Evolutionary conservation across 768 basidiomycete genomes (phyloP).

Genomic region (Rhodotorula kratochvilovae): DNA sequence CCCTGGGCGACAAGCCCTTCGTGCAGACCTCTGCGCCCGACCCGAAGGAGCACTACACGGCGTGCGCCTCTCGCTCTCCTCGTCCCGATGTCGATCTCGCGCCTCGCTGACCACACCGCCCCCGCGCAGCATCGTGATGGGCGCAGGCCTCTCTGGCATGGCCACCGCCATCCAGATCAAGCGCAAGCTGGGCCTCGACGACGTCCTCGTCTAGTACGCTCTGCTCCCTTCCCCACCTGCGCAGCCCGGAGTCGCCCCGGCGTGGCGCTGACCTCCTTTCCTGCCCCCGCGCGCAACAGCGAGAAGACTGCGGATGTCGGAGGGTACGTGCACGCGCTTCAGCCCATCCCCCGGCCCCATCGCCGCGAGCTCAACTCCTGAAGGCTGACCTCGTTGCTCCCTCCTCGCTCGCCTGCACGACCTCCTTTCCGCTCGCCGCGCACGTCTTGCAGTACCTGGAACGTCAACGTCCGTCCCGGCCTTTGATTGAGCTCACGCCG

Average conservation of each 20-base stretch:
- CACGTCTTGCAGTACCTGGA: constrained; percentile 8
- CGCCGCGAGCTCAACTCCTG: background rate
- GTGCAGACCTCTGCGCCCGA: constrained; percentile 14
- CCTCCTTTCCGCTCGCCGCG: background rate
- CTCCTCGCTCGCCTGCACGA: background rate
- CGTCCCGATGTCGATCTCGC: background rate
- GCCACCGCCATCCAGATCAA: constrained; percentile 40
- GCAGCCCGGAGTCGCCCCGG: background rate
- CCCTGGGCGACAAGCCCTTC: background rate
- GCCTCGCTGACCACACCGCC: background rate
- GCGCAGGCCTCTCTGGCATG: constrained; percentile 42
- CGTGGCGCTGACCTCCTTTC: background rate
- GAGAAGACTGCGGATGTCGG: constrained; percentile 10
- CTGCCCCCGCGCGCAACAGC: background rate
- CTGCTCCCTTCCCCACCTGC: background rate
- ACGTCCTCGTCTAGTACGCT: constrained; percentile 40
- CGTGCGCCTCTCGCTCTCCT: background rate
- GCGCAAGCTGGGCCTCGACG: constrained; percentile 35
- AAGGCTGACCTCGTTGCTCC: background rate
- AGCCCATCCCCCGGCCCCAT: too few species aligned
- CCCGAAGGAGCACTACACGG: constrained; percentile 25
- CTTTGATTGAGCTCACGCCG: background rate
- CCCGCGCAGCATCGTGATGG: constrained; percentile 36
- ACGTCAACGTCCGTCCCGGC: background rate
- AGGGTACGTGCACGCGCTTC: background rate